These are phyloP conservation scores for Rhinocladiella mackenziei DNA, from an alignment of 2,329 filamentous ascomycete species.

Conservation along the genomic window DNA sequence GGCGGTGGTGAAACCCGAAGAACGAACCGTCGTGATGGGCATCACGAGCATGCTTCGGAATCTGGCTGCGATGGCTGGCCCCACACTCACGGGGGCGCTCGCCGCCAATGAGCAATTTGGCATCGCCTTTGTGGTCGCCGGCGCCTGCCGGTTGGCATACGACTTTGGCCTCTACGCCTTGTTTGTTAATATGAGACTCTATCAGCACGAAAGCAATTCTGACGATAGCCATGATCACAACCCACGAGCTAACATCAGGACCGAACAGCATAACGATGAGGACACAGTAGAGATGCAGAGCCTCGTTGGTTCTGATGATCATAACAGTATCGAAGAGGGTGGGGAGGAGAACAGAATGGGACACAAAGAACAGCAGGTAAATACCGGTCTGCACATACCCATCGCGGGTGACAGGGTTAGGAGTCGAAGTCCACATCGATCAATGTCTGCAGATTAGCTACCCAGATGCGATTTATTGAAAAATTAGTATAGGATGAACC, in stretches of 20 bases:
- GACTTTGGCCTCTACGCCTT: slow-evolving; percentile 57
- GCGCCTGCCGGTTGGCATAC: slow-evolving; percentile 52
- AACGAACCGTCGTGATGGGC: slow-evolving; percentile 67
- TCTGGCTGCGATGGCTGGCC: slow-evolving; percentile 53
- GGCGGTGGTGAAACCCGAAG: slow-evolving; percentile 60
- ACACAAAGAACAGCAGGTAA: neutral
- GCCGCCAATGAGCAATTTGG: slow-evolving; percentile 54
- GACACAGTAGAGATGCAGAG: slow-evolving; percentile 21
- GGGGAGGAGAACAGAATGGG: neutral
- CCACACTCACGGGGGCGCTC: slow-evolving; percentile 54
- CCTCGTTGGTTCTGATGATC: slow-evolving; percentile 9
- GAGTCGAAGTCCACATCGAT: slow-evolving; percentile 24
- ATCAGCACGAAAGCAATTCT: slow-evolving; percentile 40
- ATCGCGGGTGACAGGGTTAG: slow-evolving; percentile 10
- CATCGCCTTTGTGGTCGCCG: slow-evolving; percentile 59
- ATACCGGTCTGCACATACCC: slow-evolving; percentile 2
- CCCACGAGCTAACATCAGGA: too few relatives aligned
- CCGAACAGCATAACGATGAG: slow-evolving; percentile 8
- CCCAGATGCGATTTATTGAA: too few relatives aligned
- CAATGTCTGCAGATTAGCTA: slow-evolving; percentile 8
- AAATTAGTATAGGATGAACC: too few relatives aligned
- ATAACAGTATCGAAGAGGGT: neutral
- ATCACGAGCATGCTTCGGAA: slow-evolving; percentile 61
- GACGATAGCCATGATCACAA: neutral
- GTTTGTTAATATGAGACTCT: slow-evolving; percentile 56